phyloP scores from a whole-genome alignment of 2,329 filamentous ascomycete genomes.

The Dothideomycetidae sp. region DNA sequence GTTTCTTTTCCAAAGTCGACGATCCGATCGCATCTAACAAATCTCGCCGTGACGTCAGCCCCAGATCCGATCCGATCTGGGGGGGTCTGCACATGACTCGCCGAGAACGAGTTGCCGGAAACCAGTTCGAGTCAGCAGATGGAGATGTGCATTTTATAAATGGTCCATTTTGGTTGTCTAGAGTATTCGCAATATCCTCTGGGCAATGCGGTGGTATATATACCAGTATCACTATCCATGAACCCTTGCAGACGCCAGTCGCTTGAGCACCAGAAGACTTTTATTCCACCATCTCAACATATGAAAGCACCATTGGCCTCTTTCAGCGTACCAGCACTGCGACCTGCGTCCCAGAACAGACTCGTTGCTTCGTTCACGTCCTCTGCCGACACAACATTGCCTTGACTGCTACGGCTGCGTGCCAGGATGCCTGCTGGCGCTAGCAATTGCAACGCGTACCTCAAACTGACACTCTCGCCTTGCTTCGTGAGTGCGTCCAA shows the following conservation, averaged over 20 bases:
- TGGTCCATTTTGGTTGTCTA: too few relatives aligned
- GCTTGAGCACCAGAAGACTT: background rate
- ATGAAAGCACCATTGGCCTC: constrained; percentile 21
- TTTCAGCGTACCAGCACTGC: constrained; percentile 29
- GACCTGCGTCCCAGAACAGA: constrained; percentile 34
- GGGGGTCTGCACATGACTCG: too few relatives aligned
- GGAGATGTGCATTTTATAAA: too few relatives aligned
- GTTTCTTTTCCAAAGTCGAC: too few relatives aligned
- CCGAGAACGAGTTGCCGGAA: too few relatives aligned
- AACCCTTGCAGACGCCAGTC: background rate
- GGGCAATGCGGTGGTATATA: too few relatives aligned
- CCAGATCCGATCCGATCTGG: too few relatives aligned
- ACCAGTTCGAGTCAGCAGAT: too few relatives aligned
- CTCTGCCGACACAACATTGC: constrained; percentile 31
- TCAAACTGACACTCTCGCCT: constrained; percentile 74
- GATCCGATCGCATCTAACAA: too few relatives aligned
- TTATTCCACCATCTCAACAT: constrained; percentile 12
- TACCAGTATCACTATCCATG: too few relatives aligned
- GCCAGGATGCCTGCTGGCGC: constrained; percentile 84
- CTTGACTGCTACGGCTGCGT: constrained; percentile 42
- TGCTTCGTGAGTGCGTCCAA: constrained; percentile 77
- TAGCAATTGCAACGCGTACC: constrained; percentile 86
- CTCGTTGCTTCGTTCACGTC: constrained; percentile 40
- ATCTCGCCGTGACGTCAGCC: too few relatives aligned
- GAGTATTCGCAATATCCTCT: too few relatives aligned